A percentile compares a stretch with the other conserved stretches of the same genome.
phyloP scores from a whole-genome alignment of 1,139 yeast genomes.

The Yamadazyma songkhlaensis region DNA sequence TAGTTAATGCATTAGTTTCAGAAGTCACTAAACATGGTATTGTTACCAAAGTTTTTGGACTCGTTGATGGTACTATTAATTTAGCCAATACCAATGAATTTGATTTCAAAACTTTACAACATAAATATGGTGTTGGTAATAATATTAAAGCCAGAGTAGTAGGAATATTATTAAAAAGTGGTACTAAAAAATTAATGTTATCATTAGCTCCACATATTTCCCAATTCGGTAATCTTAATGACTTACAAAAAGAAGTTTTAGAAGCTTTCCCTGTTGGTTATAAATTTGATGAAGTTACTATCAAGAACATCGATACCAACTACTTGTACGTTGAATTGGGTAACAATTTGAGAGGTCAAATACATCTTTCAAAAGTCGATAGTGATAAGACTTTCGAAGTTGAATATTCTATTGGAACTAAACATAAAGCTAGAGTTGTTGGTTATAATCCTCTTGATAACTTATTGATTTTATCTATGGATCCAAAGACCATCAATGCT shows the following conservation, averaged over 20 bases:
- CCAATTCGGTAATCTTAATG: constrained; percentile 17
- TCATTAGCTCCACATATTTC: constrained; percentile 62
- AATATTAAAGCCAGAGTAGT: constrained; percentile 67
- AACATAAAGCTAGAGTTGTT: constrained; percentile 73
- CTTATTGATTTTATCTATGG: constrained; percentile 63
- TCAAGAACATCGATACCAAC: constrained; percentile 55
- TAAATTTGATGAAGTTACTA: constrained; percentile 55
- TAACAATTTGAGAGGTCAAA: constrained; percentile 60
- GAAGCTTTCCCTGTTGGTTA: constrained; percentile 81
- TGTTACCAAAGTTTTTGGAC: constrained; percentile 66
- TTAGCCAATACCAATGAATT: constrained; percentile 61
- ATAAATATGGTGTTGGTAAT: constrained; percentile 65
- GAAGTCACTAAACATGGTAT: constrained; percentile 62
- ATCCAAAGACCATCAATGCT: constrained; percentile 60
- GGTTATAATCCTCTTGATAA: constrained; percentile 70
- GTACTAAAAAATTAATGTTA: constrained; percentile 58
- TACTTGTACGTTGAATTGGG: constrained; percentile 60
- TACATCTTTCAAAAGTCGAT: constrained; percentile 69
- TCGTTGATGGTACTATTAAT: constrained; percentile 69
- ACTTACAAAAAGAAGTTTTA: constrained; percentile 30
- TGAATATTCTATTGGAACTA: constrained; percentile 60
- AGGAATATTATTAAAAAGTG: constrained; percentile 56
- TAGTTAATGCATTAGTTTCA: constrained; percentile 71
- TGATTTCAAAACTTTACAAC: constrained; percentile 48
- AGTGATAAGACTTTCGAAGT: constrained; percentile 47